These are phyloP conservation scores for Coprinellus aureogranulatus DNA, from an alignment of 768 basidiomycete species.

Conservation along the genomic window DNA sequence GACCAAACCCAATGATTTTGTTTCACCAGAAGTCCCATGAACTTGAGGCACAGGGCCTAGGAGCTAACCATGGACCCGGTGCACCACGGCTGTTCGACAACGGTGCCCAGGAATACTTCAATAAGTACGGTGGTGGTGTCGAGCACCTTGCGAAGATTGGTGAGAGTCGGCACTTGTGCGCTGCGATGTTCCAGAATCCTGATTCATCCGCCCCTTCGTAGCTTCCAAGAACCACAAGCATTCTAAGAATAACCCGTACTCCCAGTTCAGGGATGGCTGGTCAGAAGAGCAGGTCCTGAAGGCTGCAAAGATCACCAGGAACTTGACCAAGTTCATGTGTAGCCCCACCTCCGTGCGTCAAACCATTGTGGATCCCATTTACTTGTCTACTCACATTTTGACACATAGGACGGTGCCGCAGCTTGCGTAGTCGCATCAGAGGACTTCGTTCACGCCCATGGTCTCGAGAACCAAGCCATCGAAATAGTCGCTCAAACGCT, in stretches of 20 bases:
- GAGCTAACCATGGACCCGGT: conserved; percentile 64
- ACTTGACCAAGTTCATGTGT: conserved; percentile 83
- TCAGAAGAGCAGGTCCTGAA: conserved; percentile 65
- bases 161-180: conserved; percentile 24
- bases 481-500: conserved; percentile 71
- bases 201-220: conserved; percentile 18
- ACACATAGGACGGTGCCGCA: conserved; percentile 64
- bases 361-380: neutral
- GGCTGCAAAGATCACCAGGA: conserved; percentile 65
- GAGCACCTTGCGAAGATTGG: conserved; percentile 77
- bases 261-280: conserved; percentile 82
- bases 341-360: conserved; percentile 70
- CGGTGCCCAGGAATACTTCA: conserved; percentile 73
- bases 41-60: conserved; percentile 48
- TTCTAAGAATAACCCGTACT: conserved; percentile 79
- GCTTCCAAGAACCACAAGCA: conserved; percentile 85
- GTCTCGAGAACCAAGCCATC: conserved; percentile 82
- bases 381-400: conserved; percentile 1
- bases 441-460: conserved; percentile 67
- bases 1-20: conserved; percentile 46
- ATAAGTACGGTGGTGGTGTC: conserved; percentile 65
- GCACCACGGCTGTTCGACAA: conserved; percentile 76
- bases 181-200: too few species aligned
- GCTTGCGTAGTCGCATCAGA: conserved; percentile 79
- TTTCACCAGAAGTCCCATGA: conserved; percentile 43